These are phyloP conservation scores for Pleurotus ostreatus DNA, from an alignment of 768 basidiomycete genomes.

Conservation along the genomic window DNA sequence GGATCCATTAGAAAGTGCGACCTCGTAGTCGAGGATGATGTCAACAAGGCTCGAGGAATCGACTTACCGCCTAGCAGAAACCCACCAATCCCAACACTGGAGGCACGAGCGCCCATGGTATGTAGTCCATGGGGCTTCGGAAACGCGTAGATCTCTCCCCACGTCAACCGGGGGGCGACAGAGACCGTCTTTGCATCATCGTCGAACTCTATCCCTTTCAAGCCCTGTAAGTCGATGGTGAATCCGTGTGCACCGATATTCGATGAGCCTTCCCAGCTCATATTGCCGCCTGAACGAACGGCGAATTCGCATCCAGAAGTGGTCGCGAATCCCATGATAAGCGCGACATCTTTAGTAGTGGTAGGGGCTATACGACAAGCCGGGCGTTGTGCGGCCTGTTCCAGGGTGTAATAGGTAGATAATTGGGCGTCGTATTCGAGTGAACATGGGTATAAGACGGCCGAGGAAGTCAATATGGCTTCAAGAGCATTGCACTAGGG, in stretches of 20 bases:
- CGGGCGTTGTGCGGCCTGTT: neutral
- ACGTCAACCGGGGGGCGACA: constrained; percentile 7
- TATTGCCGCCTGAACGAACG: constrained; percentile 9
- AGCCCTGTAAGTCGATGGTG: constrained; percentile 8
- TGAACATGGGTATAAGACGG: neutral
- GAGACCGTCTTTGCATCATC: constrained; percentile 6
- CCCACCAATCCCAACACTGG: constrained; percentile 12
- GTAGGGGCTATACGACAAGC: constrained; percentile 2
- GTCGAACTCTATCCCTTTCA: constrained; percentile 3
- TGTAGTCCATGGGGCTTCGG: constrained; percentile 2
- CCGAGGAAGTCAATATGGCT: neutral
- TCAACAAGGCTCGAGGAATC: constrained; percentile 9
- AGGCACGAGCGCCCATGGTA: constrained; percentile 9
- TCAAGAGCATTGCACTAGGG: too few relatives aligned
- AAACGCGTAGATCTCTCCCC: constrained; percentile 10
- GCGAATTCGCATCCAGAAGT: neutral
- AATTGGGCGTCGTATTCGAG: neutral
- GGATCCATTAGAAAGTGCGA: constrained; percentile 14
- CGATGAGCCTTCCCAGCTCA: constrained; percentile 9
- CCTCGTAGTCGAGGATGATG: constrained; percentile 13
- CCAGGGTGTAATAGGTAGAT: neutral
- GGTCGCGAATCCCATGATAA: neutral
- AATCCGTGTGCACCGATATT: constrained; percentile 10
- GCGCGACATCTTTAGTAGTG: neutral
- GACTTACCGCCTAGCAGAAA: constrained; percentile 13